Evolutionary conservation across 371 early-diverging fungal species (phyloP), one percentile per base, ranked within the genome.

Genomic region (Mortierella sp.): DNA sequence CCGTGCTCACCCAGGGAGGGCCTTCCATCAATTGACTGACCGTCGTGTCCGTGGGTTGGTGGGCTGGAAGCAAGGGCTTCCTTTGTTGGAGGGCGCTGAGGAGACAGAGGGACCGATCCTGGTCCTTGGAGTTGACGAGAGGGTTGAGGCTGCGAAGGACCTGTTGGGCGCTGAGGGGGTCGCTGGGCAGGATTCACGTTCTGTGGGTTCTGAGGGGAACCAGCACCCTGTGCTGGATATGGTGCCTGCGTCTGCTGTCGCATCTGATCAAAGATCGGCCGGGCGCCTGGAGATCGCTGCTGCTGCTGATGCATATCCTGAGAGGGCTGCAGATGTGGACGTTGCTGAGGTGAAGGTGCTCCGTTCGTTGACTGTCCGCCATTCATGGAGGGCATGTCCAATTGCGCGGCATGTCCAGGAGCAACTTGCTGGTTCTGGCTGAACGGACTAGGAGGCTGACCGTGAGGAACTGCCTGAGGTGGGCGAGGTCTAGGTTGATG

Each of bases 191-290:
- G 85, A 54, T 78, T 84, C 63, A 46, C 21, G 44, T 71, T 65
- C 29, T 71, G 79, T 7, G 79, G 71, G 21, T 18, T 18, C n/a
- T 72, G 80, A 2, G 60, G 72, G 0, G 60, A 74, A 32, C 24
- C 38, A 16, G 75, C 70, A 3, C 48, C 71, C 7, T 75, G 78
- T 44, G 63, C 24, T 16, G 76, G 81, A 0, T n/a, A 49, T 4
- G 43, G 60, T 44, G 71, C 76, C n/a, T 51, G 41, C 10, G 65
- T 43, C n/a, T 81, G 83, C 38, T 80, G 81, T 27, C 80, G 78
- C 80, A 80, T 80, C 41, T 79, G 83, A 63, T 82, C 87, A 35
- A 82, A 68, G 38, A 77, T 82, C 32, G 87, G 83, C 71, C 87
- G 75, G 10, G 78, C 80, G 4, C 79, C 86, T 29, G 82, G 77